These are phyloP conservation scores for Penicillium lagena DNA, from an alignment of 495 filamentous ascomycete species.

Conservation along the genomic window DNA sequence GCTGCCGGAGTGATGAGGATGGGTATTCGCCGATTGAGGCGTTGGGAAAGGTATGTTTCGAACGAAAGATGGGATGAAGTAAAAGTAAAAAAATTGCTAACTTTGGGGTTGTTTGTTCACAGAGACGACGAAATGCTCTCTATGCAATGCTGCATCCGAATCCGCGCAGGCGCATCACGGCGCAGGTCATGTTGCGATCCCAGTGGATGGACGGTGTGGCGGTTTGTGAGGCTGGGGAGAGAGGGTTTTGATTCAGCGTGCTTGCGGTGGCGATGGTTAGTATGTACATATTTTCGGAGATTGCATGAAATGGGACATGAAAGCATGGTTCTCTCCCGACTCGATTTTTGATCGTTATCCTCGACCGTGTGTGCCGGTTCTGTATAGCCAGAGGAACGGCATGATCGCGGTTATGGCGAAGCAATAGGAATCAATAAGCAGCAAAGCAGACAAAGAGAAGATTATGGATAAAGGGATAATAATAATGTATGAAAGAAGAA, in stretches of 20 bases:
- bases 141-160: conserved; percentile 21
- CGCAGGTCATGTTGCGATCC: conserved; percentile 7
- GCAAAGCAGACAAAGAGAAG: too few species aligned
- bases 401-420: too few species aligned
- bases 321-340: too few species aligned
- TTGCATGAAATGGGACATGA: too few species aligned
- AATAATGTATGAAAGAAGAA: too few species aligned
- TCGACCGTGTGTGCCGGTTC: too few species aligned
- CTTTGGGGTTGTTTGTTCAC: background rate
- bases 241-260: conserved; percentile 4
- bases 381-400: too few species aligned
- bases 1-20: conserved; percentile 71
- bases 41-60: conserved; percentile 66
- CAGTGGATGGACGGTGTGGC: conserved; percentile 17
- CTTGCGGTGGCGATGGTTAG: background rate
- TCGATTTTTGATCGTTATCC: too few species aligned
- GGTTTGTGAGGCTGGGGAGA: conserved; percentile 16
- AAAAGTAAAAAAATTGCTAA: background rate
- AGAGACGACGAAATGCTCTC: conserved; percentile 21
- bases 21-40: conserved; percentile 90
- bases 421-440: too few species aligned
- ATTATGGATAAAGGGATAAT: too few species aligned
- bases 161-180: conserved; percentile 11
- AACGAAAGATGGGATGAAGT: too few species aligned
- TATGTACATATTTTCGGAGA: too few species aligned